Evolutionary conservation across 306 rosid species (phyloP).

Genomic region (Acacia confusa): DNA sequence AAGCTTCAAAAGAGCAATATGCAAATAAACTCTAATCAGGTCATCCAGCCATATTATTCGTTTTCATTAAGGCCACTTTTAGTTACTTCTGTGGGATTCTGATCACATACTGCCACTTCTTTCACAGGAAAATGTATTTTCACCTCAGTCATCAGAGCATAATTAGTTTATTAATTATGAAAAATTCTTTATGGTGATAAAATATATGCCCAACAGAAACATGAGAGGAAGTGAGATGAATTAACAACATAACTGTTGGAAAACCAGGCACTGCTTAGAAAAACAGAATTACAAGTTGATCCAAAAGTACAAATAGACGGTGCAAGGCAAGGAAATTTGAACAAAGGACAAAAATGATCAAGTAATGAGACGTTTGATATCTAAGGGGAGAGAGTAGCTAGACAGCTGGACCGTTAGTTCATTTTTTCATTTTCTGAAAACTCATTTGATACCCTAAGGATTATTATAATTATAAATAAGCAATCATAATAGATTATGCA

Average conservation of each 20-base stretch:
- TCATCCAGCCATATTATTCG: neutral
- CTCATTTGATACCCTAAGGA: neutral
- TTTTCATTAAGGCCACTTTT: neutral
- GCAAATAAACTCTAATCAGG: neutral
- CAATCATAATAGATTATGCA: slow-evolving; percentile 1
- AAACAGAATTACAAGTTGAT: slow-evolving; percentile 1
- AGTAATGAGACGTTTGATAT: neutral
- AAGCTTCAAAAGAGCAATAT: slow-evolving; percentile 1
- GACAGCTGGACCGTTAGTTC: neutral
- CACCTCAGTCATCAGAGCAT: neutral
- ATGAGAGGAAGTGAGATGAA: neutral
- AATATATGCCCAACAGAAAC: neutral
- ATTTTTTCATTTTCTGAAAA: neutral
- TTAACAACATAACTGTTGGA: neutral
- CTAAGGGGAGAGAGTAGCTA: neutral
- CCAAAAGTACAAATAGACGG: neutral
- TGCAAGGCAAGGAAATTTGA: slow-evolving; percentile 1
- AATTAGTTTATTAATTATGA: neutral
- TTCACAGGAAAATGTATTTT: neutral
- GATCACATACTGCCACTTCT: neutral
- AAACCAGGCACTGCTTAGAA: neutral
- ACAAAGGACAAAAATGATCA: neutral
- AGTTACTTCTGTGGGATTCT: neutral
- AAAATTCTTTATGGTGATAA: neutral
- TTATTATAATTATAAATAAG: neutral